A percentile compares a stretch with the other conserved stretches of the same genome.
These are phyloP conservation scores for Cladosporium velox DNA, from an alignment of 2,329 filamentous ascomycete genomes.

Conservation along the genomic window DNA sequence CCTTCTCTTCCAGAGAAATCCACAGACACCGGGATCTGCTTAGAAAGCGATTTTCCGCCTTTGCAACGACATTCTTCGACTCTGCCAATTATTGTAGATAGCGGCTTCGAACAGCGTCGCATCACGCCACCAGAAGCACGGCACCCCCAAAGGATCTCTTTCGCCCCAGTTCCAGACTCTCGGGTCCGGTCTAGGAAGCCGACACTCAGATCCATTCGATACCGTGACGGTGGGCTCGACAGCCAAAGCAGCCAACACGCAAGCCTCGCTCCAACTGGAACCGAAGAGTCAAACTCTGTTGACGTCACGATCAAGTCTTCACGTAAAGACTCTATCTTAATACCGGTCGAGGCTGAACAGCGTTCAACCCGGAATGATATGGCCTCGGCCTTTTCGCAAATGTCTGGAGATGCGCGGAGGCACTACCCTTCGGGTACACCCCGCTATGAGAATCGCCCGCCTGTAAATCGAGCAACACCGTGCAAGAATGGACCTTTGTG, in stretches of 20 bases:
- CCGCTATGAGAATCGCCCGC: conserved; percentile 35
- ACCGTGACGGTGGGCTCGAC: not conserved
- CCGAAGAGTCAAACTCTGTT: not conserved
- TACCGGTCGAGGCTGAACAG: not conserved
- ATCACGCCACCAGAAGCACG: not conserved
- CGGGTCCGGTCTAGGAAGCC: conserved; percentile 1
- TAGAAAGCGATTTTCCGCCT: conserved; percentile 17
- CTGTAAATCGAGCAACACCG: conserved; percentile 29
- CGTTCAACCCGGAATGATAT: conserved; percentile 33
- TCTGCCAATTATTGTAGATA: not conserved
- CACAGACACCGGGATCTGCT: not conserved
- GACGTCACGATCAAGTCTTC: not conserved
- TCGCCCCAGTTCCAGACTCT: not conserved
- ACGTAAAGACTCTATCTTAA: conserved; percentile 1
- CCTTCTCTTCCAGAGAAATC: not conserved
- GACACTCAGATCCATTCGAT: conserved; percentile 1
- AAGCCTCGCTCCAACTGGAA: too few relatives aligned
- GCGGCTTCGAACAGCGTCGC: conserved; percentile 1
- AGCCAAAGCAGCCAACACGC: not conserved
- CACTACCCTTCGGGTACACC: conserved; percentile 25
- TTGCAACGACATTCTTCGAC: not conserved
- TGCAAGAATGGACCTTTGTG: conserved; percentile 40
- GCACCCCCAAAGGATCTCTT: not conserved
- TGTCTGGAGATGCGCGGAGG: conserved; percentile 35
- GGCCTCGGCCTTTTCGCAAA: conserved; percentile 32